Conservation (phyloP, 1,284 basidiomycete genomes). For the Cutaneotrichosporon sp. region DNA sequence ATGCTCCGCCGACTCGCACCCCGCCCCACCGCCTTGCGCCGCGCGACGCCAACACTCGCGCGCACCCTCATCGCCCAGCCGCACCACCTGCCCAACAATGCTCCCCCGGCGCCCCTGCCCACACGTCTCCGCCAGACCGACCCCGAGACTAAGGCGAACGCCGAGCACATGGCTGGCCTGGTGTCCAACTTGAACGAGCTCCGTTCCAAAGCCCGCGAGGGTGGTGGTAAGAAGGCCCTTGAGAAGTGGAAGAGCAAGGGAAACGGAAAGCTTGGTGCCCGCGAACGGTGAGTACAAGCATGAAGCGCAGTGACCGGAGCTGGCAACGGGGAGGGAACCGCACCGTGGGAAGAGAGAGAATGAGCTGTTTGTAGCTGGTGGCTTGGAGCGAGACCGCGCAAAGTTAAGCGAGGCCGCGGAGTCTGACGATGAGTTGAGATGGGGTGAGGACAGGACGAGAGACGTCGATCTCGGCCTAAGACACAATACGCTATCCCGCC, state of each 20-base stretch:
- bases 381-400: too few species aligned
- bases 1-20: slow-evolving; percentile 4
- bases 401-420: too few species aligned
- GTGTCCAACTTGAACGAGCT: slow-evolving; percentile 25
- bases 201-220: slow-evolving; percentile 53
- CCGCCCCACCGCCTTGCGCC: not conserved
- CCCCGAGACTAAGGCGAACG: slow-evolving; percentile 28
- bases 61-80: slow-evolving; percentile 42
- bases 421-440: too few species aligned
- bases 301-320: too few species aligned
- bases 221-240: slow-evolving; percentile 59
- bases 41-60: not conserved
- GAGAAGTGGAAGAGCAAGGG: slow-evolving; percentile 63
- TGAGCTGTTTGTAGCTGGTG: too few species aligned
- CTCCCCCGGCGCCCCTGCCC: slow-evolving; percentile 32
- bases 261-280: slow-evolving; percentile 76
- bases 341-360: too few species aligned
- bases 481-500: too few species aligned
- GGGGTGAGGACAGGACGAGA: too few species aligned
- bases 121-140: slow-evolving; percentile 23
- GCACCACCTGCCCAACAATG: slow-evolving; percentile 22
- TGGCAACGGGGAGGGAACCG: too few species aligned
- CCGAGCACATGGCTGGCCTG: slow-evolving; percentile 26
- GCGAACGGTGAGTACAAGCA: slow-evolving; percentile 62
- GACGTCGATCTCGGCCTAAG: too few species aligned